Evolutionary conservation across 2,329 filamentous ascomycete species (phyloP).

Genomic region (Colletotrichum lindemuthianum): DNA sequence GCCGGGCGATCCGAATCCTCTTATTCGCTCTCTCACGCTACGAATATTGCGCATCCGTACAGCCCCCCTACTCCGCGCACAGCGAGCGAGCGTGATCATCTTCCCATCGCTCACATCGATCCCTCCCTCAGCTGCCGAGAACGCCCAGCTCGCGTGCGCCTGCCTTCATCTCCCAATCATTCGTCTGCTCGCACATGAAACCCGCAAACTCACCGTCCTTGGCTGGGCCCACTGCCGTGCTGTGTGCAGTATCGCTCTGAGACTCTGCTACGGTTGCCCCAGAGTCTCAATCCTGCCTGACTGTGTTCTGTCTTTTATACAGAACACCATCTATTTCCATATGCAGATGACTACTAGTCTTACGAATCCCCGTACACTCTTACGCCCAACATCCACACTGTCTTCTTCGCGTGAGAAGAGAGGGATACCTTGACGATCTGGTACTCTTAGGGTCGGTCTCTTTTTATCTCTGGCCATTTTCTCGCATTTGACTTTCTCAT

Average conservation of each 20-base stretch:
- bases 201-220: not conserved
- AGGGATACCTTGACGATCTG: not conserved
- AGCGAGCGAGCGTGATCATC: too few relatives aligned
- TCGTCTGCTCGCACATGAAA: conserved; percentile 21
- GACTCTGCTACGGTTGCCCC: conserved; percentile 8
- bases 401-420: not conserved
- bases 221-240: not conserved
- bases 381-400: too few relatives aligned
- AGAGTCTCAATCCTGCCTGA: too few relatives aligned
- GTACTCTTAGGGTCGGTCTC: too few relatives aligned
- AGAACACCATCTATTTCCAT: too few relatives aligned
- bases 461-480: not conserved
- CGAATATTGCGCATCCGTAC: not conserved
- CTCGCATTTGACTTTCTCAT: not conserved
- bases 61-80: conserved; percentile 30
- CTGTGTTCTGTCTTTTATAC: too few relatives aligned
- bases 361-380: too few relatives aligned
- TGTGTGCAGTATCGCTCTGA: too few relatives aligned
- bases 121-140: conserved; percentile 23
- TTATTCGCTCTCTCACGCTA: conserved; percentile 16
- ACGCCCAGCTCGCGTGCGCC: conserved; percentile 20
- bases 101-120: not conserved
- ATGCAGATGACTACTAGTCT: too few relatives aligned
- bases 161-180: conserved; percentile 26
- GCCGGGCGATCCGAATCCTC: conserved; percentile 26